Evolutionary conservation across 495 filamentous ascomycete species (phyloP).

Genomic region (Aspergillus cavernicola): DNA sequence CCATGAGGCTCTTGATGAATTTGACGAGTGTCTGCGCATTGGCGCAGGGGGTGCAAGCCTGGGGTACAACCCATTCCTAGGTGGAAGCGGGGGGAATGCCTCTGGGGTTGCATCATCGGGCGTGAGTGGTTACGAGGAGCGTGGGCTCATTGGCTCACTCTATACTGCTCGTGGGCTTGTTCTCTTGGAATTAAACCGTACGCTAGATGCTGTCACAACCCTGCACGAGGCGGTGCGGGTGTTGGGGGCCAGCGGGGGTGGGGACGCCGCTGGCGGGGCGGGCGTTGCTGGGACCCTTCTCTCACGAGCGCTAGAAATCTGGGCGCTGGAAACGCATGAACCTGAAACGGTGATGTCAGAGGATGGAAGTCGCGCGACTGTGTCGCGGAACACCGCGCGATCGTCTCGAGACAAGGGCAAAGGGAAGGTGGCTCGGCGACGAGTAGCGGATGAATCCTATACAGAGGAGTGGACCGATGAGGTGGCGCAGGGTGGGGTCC

Average conservation of each 20-base stretch:
- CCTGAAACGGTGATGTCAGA: slow-evolving; percentile 21
- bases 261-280: slow-evolving; percentile 60
- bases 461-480: slow-evolving; percentile 38
- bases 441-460: slow-evolving; percentile 20
- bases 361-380: slow-evolving; percentile 14
- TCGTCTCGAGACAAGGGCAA: slow-evolving; percentile 30
- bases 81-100: slow-evolving; percentile 34
- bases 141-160: slow-evolving; percentile 41
- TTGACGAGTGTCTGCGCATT: slow-evolving; percentile 74
- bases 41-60: slow-evolving; percentile 66
- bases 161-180: slow-evolving; percentile 59
- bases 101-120: slow-evolving; percentile 34
- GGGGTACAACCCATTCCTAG: slow-evolving; percentile 40
- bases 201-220: slow-evolving; percentile 62
- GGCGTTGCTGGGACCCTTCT: slow-evolving; percentile 72
- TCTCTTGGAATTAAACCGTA: slow-evolving; percentile 61
- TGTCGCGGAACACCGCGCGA: slow-evolving; percentile 21
- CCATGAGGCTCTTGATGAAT: slow-evolving; percentile 69
- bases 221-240: slow-evolving; percentile 68
- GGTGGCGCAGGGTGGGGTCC: slow-evolving; percentile 24
- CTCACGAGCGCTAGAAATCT: slow-evolving; percentile 69
- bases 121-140: slow-evolving; percentile 46
- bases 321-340: slow-evolving; percentile 43
- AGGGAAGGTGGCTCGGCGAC: slow-evolving; percentile 24
- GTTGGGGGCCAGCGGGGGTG: slow-evolving; percentile 44